These are phyloP conservation scores for Fusarium dimerum DNA, from an alignment of 2,329 filamentous ascomycete species.

Conservation along the genomic window DNA sequence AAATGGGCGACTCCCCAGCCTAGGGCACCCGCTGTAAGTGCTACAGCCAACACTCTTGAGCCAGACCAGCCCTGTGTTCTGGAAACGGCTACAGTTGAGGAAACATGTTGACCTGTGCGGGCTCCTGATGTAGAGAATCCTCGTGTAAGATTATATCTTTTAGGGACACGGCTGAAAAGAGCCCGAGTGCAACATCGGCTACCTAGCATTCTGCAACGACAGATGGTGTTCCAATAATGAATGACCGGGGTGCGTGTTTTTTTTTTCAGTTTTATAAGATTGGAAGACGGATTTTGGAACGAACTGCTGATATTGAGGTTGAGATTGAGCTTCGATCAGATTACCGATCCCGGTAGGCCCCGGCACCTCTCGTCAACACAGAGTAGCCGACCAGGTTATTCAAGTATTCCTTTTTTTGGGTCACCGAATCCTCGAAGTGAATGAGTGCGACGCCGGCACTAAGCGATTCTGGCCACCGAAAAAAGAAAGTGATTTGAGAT, in stretches of 20 bases:
- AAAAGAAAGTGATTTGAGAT: conserved; percentile 1
- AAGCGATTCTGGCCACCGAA: conserved; percentile 17
- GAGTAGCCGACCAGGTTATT: neutral
- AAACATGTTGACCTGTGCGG: conserved; percentile 7
- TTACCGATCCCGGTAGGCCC: neutral
- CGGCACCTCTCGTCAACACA: neutral
- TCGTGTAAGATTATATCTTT: conserved; percentile 10
- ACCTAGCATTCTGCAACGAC: conserved; percentile 15
- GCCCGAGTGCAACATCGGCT: conserved; percentile 16
- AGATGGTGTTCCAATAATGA: neutral
- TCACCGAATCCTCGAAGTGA: neutral
- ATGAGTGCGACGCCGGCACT: conserved; percentile 8
- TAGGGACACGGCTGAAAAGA: conserved; percentile 18
- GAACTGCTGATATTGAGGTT: too few relatives aligned
- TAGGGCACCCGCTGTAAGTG: conserved; percentile 39
- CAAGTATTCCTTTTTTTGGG: neutral
- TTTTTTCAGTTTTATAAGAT: neutral
- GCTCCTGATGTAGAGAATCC: conserved; percentile 13
- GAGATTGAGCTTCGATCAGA: neutral
- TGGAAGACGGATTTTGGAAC: neutral
- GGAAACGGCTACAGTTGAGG: conserved; percentile 4
- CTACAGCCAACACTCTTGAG: conserved; percentile 39
- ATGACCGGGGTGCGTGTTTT: too few relatives aligned
- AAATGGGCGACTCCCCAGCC: conserved; percentile 44
- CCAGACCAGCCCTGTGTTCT: conserved; percentile 29